These are phyloP conservation scores for Hanseniaspora vineae DNA, from an alignment of 805 yeast species.

Conservation along the genomic window DNA sequence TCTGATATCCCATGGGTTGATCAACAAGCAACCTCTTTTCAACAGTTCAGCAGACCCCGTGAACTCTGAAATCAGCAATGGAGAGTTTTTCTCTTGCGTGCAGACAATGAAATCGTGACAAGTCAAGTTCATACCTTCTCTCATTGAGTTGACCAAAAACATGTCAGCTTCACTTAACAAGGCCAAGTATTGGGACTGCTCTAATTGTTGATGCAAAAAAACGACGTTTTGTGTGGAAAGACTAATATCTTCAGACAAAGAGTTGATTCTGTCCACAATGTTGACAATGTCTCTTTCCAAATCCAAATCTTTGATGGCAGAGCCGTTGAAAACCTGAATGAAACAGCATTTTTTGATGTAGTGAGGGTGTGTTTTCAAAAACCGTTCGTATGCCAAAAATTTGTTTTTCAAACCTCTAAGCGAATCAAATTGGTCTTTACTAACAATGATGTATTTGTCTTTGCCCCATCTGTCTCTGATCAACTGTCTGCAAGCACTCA, in stretches of 20 bases:
- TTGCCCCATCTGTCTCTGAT: slow-evolving; percentile 67
- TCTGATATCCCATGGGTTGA: slow-evolving; percentile 84
- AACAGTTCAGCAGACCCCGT: slow-evolving; percentile 86
- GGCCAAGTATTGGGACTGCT: slow-evolving; percentile 81
- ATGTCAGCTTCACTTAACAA: slow-evolving; percentile 73
- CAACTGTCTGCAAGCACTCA: slow-evolving; percentile 50
- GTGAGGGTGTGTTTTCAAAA: slow-evolving; percentile 59
- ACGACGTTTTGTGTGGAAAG: slow-evolving; percentile 65
- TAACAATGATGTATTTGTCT: slow-evolving; percentile 42
- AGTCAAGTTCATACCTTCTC: slow-evolving; percentile 95
- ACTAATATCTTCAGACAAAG: slow-evolving; percentile 51
- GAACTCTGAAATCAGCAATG: slow-evolving; percentile 79
- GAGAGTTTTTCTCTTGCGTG: slow-evolving; percentile 57
- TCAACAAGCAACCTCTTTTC: slow-evolving; percentile 53
- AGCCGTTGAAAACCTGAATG: slow-evolving; percentile 44
- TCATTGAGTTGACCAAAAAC: slow-evolving; percentile 78
- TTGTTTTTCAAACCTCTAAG: slow-evolving; percentile 85
- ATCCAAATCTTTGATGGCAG: slow-evolving; percentile 47
- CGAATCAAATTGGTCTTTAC: slow-evolving; percentile 79
- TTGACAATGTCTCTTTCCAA: slow-evolving; percentile 62
- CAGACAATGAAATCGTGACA: slow-evolving; percentile 89
- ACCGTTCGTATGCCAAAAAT: slow-evolving; percentile 71
- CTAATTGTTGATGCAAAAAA: slow-evolving; percentile 76
- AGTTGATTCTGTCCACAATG: slow-evolving; percentile 76
- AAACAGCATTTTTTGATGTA: slow-evolving; percentile 57